Evolutionary conservation across 2,329 filamentous ascomycete genomes (phyloP).

Genomic region (Colletotrichum cereale): DNA sequence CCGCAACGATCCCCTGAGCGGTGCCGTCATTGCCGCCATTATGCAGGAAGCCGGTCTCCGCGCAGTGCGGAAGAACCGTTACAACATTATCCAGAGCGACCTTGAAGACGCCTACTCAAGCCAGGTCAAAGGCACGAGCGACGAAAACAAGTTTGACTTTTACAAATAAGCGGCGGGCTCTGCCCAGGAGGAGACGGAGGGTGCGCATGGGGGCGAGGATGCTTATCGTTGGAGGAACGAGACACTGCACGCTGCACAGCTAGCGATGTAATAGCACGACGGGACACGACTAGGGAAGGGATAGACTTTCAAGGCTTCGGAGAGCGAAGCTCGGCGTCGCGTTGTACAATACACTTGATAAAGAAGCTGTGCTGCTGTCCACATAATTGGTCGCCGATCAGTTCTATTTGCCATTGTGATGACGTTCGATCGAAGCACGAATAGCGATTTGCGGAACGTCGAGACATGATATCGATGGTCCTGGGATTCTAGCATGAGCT

Average conservation of each 20-base stretch:
- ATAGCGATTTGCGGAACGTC: background rate
- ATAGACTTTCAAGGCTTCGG: constrained; percentile 36
- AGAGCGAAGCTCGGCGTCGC: constrained; percentile 28
- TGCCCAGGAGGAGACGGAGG: constrained; percentile 28
- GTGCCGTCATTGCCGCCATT: constrained; percentile 96
- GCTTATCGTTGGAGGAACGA: background rate
- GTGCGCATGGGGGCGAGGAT: background rate
- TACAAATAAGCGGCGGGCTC: constrained; percentile 73
- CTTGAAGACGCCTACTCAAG: constrained; percentile 96
- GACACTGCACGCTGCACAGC: constrained; percentile 24
- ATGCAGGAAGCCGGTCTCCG: constrained; percentile 98
- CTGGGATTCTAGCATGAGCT: background rate
- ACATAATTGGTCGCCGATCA: background rate
- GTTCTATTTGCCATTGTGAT: background rate
- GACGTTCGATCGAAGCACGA: background rate
- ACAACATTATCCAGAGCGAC: constrained; percentile 98
- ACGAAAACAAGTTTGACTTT: constrained; percentile 87
- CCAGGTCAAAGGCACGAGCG: constrained; percentile 85
- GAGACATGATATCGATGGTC: background rate
- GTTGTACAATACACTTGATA: constrained; percentile 41
- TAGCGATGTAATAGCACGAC: constrained; percentile 23
- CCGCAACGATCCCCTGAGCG: constrained; percentile 93
- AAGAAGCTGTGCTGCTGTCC: constrained; percentile 20
- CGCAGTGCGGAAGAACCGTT: constrained; percentile 96
- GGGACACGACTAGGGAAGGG: constrained; percentile 21